A percentile compares a stretch with the other conserved stretches of the same genome.
phyloP scores from a whole-genome alignment of 768 basidiomycete genomes.

The Boletus sp. region DNA sequence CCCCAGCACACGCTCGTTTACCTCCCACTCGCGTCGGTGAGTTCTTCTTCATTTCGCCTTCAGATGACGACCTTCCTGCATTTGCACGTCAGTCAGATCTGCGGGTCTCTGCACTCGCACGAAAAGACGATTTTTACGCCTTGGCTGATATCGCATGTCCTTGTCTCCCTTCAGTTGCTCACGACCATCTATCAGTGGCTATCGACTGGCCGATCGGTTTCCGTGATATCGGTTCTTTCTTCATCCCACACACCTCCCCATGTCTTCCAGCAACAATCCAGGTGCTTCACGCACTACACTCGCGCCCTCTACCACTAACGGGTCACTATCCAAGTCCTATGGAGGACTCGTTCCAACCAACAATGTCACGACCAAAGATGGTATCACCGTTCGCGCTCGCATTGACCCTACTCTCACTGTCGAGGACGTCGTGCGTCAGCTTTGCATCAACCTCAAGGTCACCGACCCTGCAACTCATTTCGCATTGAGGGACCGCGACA shows the following conservation, averaged over 20 bases:
- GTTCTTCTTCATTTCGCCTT: constrained; percentile 1
- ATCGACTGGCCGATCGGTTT: not conserved
- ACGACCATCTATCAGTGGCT: constrained; percentile 4
- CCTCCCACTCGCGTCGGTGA: constrained; percentile 14
- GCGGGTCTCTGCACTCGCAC: constrained; percentile 15
- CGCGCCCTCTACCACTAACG: constrained; percentile 29
- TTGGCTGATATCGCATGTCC: constrained; percentile 35
- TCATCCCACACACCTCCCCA: constrained; percentile 2
- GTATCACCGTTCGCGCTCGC: constrained; percentile 71
- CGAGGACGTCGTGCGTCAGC: constrained; percentile 79
- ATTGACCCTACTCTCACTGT: constrained; percentile 84
- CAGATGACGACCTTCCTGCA: constrained; percentile 44
- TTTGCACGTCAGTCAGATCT: constrained; percentile 67
- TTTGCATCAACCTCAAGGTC: constrained; percentile 78
- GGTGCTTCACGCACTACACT: constrained; percentile 29
- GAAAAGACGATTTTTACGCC: constrained; percentile 40
- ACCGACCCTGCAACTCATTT: constrained; percentile 69
- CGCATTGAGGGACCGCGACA: constrained; percentile 73
- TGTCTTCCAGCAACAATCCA: constrained; percentile 30
- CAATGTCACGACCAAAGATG: constrained; percentile 74
- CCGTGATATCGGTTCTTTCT: not conserved
- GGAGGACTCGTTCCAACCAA: constrained; percentile 72
- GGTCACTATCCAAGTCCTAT: constrained; percentile 39
- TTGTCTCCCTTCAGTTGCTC: not conserved
- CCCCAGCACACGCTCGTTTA: not conserved